A percentile compares a stretch with the other conserved stretches of the same genome.
Conservation (phyloP, 805 yeast species). For the Ogataea ganodermae region DNA sequence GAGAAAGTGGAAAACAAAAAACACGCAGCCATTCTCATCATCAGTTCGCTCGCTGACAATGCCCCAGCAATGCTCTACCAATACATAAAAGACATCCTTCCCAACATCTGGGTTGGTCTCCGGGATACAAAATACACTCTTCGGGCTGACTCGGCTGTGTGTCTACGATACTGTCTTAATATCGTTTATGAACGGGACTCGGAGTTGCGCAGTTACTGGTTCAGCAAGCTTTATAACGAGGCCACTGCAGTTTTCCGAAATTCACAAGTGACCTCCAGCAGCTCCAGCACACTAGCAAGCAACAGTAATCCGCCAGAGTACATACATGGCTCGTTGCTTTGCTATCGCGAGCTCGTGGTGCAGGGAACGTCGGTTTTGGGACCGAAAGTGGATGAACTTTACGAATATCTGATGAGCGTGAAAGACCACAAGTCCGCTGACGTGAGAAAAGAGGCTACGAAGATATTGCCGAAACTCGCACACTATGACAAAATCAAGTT, state of each 20-base stretch:
- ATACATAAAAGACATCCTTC: conserved; percentile 75
- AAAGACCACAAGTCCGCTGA: conserved; percentile 76
- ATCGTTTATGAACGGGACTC: conserved; percentile 80
- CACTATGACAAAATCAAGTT: conserved; percentile 73
- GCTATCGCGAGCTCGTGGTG: conserved; percentile 73
- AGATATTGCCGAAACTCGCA: conserved; percentile 81
- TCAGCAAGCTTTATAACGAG: conserved; percentile 51
- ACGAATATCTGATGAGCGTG: conserved; percentile 69
- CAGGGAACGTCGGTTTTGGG: conserved; percentile 73
- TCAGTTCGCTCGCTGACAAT: conserved; percentile 80
- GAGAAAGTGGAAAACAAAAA: conserved; percentile 84
- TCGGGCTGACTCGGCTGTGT: conserved; percentile 80
- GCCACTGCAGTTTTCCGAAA: conserved; percentile 34
- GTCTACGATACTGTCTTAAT: conserved; percentile 73
- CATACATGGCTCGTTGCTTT: conserved; percentile 85
- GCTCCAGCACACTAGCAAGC: conserved; percentile 6
- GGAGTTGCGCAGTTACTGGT: conserved; percentile 72
- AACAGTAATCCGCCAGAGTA: conserved; percentile 52
- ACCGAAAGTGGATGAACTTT: conserved; percentile 72
- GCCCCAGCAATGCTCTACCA: conserved; percentile 83
- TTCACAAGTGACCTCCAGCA: conserved; percentile 12
- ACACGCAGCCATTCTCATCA: conserved; percentile 86
- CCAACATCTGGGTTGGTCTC: conserved; percentile 84
- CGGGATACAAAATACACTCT: conserved; percentile 76
- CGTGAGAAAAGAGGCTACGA: conserved; percentile 82